Evolutionary conservation across 345 rosid genomes (phyloP).

Genomic region (Lepidium sativum): DNA sequence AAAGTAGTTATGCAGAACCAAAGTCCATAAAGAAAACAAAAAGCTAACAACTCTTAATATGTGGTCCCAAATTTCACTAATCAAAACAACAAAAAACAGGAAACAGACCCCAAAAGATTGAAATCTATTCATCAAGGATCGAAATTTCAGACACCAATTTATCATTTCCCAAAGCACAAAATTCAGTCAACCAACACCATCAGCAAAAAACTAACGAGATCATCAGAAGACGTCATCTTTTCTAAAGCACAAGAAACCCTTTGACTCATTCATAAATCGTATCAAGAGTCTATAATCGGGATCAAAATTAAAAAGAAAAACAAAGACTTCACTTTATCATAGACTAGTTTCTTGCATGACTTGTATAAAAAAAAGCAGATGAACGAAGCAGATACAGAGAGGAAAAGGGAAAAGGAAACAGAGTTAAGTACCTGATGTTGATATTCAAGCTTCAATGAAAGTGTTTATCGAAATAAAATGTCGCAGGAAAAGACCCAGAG

Average conservation of each 20-base stretch:
- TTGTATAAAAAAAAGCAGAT: neutral
- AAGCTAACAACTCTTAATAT: slow-evolving; percentile 5
- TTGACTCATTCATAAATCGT: neutral
- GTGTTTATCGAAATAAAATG: slow-evolving; percentile 10
- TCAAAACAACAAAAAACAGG: neutral
- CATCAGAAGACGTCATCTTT: slow-evolving; percentile 17
- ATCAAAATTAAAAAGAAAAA: neutral
- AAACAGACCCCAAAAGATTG: neutral
- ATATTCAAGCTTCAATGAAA: slow-evolving; percentile 26
- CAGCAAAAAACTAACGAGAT: slow-evolving; percentile 5
- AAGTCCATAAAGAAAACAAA: neutral
- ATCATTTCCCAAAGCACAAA: slow-evolving; percentile 11
- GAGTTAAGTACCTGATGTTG: slow-evolving; percentile 20
- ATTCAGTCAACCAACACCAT: slow-evolving; percentile 22
- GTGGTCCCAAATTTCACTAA: slow-evolving; percentile 1
- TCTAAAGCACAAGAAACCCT: neutral
- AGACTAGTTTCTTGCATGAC: slow-evolving; percentile 16
- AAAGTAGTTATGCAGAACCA: neutral
- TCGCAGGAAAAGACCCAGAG: slow-evolving; percentile 26
- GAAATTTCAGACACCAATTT: slow-evolving; percentile 1
- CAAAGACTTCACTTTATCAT: neutral
- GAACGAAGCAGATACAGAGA: neutral
- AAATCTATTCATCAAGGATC: slow-evolving; percentile 14
- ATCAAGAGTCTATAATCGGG: neutral
- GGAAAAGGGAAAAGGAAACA: neutral